These are phyloP conservation scores for Tagetes patula DNA, from an alignment of 129 eudicot species.

Conservation along the genomic window DNA sequence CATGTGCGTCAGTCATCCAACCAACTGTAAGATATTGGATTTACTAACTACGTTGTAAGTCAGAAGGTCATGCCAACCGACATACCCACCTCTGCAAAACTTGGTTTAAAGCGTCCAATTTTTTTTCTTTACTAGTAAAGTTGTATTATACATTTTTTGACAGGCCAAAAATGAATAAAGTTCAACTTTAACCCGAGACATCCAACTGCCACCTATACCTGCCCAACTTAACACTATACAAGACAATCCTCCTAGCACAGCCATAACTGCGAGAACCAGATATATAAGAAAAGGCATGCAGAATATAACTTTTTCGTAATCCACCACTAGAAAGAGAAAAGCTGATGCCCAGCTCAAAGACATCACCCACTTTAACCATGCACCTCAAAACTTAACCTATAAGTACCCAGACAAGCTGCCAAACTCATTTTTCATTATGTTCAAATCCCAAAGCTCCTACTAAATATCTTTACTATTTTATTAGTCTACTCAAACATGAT, in stretches of 20 bases:
- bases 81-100: background rate
- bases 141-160: background rate
- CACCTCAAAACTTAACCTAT: conserved; percentile 6
- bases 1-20: conserved; percentile 6
- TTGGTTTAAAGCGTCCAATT: background rate
- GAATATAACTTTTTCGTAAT: background rate
- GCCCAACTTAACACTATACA: background rate
- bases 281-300: background rate
- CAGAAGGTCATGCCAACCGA: conserved; percentile 14
- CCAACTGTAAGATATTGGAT: background rate
- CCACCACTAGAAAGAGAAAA: background rate
- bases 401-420: background rate
- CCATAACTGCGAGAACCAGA: conserved; percentile 7
- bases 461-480: background rate
- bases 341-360: conserved; percentile 1
- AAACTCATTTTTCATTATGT: conserved; percentile 1
- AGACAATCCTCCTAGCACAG: conserved; percentile 6
- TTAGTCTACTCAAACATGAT: conserved; percentile 2
- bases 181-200: background rate
- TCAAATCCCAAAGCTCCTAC: background rate
- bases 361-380: background rate
- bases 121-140: background rate
- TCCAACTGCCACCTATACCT: background rate
- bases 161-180: background rate
- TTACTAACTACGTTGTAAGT: conserved; percentile 1